Base-by-base conservation (phyloP, 2,329 filamentous ascomycete species). In the Alternaria triticimaculans region DNA sequence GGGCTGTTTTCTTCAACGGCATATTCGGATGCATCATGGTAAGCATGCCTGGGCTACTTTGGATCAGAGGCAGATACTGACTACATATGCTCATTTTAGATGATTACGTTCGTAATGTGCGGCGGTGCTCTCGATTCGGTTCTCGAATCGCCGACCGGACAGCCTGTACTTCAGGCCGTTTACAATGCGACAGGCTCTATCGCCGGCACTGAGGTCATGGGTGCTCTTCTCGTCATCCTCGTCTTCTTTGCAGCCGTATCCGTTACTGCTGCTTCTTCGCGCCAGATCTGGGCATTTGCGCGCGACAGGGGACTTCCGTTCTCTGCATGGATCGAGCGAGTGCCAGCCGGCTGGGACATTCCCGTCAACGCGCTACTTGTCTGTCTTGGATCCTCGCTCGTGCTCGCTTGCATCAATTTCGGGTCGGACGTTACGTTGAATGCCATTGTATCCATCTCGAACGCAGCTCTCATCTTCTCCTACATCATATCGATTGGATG, bases 351-450 rank as follows among this genome's bases (percentile, higher is more conserved):
- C n/a, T 84, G 44, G 76, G 69, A 75, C 48, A 66, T 76, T 30
- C 72, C 72, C 18, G 61, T 75, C 21, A 78, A 76, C 46, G 65
- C 74, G 3, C 57, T 78, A 10, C 58, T 76, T 14, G 64, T 80
- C 48, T 77, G 76, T 3, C 70, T 68, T 28, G 78, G 81, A 30
- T 69, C 45, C 67, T 80, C 55, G 74, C 74, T 78, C 18, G 66
- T 80, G 50, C 74, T 82, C 26, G 74, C 75, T 12, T 77, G 67
- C 53, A 84, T 85, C 77, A 82, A 82, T 63, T 78, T 83, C 60
- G 80, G 81, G 60, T 80, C 77, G 10, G 70, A 72, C n/a, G 70
- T 77, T 8, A 79, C 81, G 5, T 79, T 83, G 69, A 80, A 80
- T 64, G 78, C 77, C 41, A 79, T 83, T 62, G 70, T 80, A 37